Evolutionary conservation across 2,329 filamentous ascomycete species (phyloP), one percentile per base, ranked within the genome.

Genomic region (Thermothelomyces thermophilus): DNA sequence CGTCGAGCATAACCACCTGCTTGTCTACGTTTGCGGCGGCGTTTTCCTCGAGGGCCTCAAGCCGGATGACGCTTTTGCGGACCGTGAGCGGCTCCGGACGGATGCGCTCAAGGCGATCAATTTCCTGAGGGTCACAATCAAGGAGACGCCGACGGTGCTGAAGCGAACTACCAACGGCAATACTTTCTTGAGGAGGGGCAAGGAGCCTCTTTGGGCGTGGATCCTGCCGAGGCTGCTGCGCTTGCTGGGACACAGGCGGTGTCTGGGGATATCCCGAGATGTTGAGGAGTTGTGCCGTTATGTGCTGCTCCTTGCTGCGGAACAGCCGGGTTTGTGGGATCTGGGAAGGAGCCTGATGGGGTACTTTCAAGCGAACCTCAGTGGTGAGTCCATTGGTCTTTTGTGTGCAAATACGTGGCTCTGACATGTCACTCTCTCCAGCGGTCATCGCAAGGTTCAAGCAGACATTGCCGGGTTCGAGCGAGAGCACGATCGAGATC

Each of bases 11-110:
- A 91, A 94, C 59, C 85, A 90, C 60, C 86, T 90, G 68, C 77
- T 96, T 43, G 83, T 95, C 46, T 90, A 87, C 62, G 86, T 95
- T 55, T 86, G 93, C 59, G 76, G 85, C 43, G 84, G 87, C 62
- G 86, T 88, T 51, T 86, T 89, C 19, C 73, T 96, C 11, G 86
- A 90, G 58, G 76, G 75, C 39, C 73, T 87, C 41, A 75, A 76
- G 56, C 75, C 79, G 62, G 80, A 89, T 59, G 80, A 90, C 58
- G 82, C 81, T 2, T 86, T 90, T 63, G 74, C 80, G 51, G 71
- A 80, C 56, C 69, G 67, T 45, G 72, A 74, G 30, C 69, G 79
- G 50, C 67, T 83, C 36, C 69, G 77, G 24, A 67, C 74, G 40
- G 82, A 87, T 59, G 81, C 80, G 1, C 67, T 78, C 31, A 84